A percentile compares a stretch with the other conserved stretches of the same genome.
Conservation (phyloP, 2,329 filamentous ascomycete genomes). For the Penicillium corylophilum region DNA sequence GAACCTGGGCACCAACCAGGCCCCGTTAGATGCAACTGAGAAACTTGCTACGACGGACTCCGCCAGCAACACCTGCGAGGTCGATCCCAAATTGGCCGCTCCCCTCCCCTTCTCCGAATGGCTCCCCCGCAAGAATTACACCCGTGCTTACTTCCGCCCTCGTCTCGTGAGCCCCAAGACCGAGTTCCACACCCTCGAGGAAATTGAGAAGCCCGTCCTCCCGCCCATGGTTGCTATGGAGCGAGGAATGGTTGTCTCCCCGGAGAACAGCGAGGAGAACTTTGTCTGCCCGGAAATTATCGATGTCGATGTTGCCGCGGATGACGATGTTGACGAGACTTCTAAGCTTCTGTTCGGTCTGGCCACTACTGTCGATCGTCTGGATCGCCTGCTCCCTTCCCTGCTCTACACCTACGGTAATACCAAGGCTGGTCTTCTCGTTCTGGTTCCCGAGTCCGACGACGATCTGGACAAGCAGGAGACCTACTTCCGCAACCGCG, state of each 20-base stretch:
- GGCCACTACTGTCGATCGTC: constrained; percentile 44
- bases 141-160: constrained; percentile 43
- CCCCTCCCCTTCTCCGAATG: constrained; percentile 42
- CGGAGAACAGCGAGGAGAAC: constrained; percentile 30
- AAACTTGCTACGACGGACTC: constrained; percentile 22
- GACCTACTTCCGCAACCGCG: constrained; percentile 43
- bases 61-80: constrained; percentile 32
- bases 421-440: constrained; percentile 42
- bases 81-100: constrained; percentile 34
- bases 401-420: constrained; percentile 44
- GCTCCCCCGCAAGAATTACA: constrained; percentile 46
- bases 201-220: constrained; percentile 38
- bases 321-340: constrained; percentile 42
- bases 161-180: constrained; percentile 36
- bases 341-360: constrained; percentile 43
- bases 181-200: constrained; percentile 41
- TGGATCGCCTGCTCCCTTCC: constrained; percentile 41
- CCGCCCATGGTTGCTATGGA: constrained; percentile 40
- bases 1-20: constrained; percentile 15
- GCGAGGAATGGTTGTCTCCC: constrained; percentile 39
- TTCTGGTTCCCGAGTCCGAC: constrained; percentile 43
- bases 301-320: constrained; percentile 42
- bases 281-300: constrained; percentile 42
- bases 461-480: constrained; percentile 41
- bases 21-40: constrained; percentile 15